Evolutionary conservation across 1,284 basidiomycete species (phyloP).

Genomic region (Abortiporus biennis): DNA sequence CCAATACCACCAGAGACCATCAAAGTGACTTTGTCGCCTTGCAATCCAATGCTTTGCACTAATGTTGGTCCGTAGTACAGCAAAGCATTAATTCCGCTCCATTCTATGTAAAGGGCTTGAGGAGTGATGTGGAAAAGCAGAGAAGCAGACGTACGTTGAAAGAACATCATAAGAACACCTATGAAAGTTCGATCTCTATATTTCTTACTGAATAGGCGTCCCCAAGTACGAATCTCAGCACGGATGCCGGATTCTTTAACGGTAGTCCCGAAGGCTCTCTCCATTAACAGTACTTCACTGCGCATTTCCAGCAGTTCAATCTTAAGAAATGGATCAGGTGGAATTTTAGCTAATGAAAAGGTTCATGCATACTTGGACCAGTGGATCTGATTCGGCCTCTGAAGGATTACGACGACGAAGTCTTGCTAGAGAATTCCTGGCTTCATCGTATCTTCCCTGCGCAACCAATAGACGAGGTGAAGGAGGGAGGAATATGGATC

Average conservation of each 20-base stretch:
- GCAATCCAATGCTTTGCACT: slow-evolving; percentile 57
- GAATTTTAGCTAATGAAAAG: background rate
- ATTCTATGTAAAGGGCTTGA: slow-evolving; percentile 58
- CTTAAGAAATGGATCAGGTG: slow-evolving; percentile 25
- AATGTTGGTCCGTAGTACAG: slow-evolving; percentile 78
- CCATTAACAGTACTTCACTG: slow-evolving; percentile 51
- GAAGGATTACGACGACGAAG: slow-evolving; percentile 37
- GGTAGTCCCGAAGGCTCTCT: slow-evolving; percentile 19
- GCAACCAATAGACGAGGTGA: slow-evolving; percentile 67
- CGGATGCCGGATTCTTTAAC: slow-evolving; percentile 19
- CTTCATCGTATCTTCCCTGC: slow-evolving; percentile 41
- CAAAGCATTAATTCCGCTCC: slow-evolving; percentile 79
- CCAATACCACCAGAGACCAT: slow-evolving; percentile 74
- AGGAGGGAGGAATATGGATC: slow-evolving; percentile 61
- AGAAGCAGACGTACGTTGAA: slow-evolving; percentile 54
- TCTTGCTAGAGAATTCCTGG: slow-evolving; percentile 38
- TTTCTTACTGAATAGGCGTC: slow-evolving; percentile 41
- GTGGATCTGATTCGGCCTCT: slow-evolving; percentile 37
- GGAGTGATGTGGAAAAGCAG: background rate
- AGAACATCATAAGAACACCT: slow-evolving; percentile 70
- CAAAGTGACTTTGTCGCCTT: slow-evolving; percentile 45
- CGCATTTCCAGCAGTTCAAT: slow-evolving; percentile 72
- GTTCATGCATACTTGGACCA: slow-evolving; percentile 43
- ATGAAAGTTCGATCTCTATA: slow-evolving; percentile 58
- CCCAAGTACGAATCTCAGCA: slow-evolving; percentile 47